Evolutionary conservation across 2,329 filamentous ascomycete genomes (phyloP).

Genomic region (Colletotrichum zoysiae): DNA sequence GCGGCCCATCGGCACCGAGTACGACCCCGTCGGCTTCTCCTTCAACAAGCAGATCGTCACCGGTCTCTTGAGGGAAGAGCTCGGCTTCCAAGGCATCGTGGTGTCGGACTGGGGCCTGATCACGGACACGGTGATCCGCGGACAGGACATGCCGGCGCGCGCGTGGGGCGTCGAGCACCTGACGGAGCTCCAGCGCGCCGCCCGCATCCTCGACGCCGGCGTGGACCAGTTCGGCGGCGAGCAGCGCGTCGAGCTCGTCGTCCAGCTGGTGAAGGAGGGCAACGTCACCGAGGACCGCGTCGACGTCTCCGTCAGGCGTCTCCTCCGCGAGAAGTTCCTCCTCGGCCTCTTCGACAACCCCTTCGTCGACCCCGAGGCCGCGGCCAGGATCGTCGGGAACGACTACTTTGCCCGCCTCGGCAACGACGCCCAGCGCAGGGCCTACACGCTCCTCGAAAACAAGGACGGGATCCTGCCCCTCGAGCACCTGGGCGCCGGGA

Average conservation of each 20-base stretch:
- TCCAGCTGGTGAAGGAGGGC: conserved; percentile 58
- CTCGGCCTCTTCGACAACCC: conserved; percentile 65
- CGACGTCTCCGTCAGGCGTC: conserved; percentile 58
- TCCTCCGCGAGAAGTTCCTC: conserved; percentile 63
- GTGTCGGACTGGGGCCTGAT: conserved; percentile 66
- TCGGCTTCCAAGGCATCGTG: conserved; percentile 65
- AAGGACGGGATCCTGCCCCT: conserved; percentile 45
- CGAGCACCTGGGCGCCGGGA: neutral
- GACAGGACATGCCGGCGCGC: conserved; percentile 60
- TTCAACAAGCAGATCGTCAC: conserved; percentile 66
- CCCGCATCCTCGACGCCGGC: conserved; percentile 61
- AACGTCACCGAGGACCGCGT: conserved; percentile 58
- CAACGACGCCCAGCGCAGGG: conserved; percentile 46
- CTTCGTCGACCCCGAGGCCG: conserved; percentile 60
- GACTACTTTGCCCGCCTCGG: conserved; percentile 52
- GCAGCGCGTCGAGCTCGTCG: conserved; percentile 59
- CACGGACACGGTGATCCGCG: conserved; percentile 57
- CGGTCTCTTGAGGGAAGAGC: conserved; percentile 58
- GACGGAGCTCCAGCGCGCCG: conserved; percentile 56
- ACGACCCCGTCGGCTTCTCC: conserved; percentile 61
- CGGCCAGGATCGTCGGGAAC: conserved; percentile 57
- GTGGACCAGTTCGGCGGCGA: conserved; percentile 67
- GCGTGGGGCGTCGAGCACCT: conserved; percentile 64
- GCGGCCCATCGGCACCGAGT: conserved; percentile 59
- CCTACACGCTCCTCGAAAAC: conserved; percentile 48